Conservation (phyloP, 768 basidiomycete genomes). For the Pleurotus djamor region DNA sequence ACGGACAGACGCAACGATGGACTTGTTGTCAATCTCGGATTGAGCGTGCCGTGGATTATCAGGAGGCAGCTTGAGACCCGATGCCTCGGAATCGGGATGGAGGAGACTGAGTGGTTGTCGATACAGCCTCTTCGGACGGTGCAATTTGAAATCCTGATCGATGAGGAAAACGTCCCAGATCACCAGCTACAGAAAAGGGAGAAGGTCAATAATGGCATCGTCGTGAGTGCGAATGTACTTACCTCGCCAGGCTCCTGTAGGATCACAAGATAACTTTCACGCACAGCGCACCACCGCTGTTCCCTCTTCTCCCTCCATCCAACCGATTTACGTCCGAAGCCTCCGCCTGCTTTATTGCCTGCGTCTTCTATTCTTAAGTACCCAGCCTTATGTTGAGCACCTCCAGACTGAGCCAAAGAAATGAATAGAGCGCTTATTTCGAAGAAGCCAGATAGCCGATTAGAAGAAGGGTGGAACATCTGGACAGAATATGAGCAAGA, state of each 20-base stretch:
- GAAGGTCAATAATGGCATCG: neutral
- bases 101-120: constrained; percentile 79
- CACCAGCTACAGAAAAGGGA: constrained; percentile 44
- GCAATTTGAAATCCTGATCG: constrained; percentile 85
- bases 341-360: constrained; percentile 42
- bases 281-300: constrained; percentile 86
- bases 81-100: constrained; percentile 28
- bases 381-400: constrained; percentile 90
- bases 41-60: constrained; percentile 8
- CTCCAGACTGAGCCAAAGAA: constrained; percentile 74
- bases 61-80: constrained; percentile 15
- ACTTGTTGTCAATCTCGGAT: constrained; percentile 27
- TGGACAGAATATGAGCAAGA: constrained; percentile 23
- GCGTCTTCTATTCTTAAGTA: constrained; percentile 61
- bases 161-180: constrained; percentile 94
- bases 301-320: constrained; percentile 60
- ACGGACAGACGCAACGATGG: constrained; percentile 47
- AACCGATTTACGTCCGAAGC: constrained; percentile 65
- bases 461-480: constrained; percentile 96
- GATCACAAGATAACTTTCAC: constrained; percentile 89
- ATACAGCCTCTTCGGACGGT: constrained; percentile 88
- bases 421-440: constrained; percentile 91
- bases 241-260: constrained; percentile 88
- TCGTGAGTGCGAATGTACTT: constrained; percentile 13
- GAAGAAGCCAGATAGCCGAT: constrained; percentile 86